These are phyloP conservation scores for Leccinum angustisporum DNA, from an alignment of 1,284 basidiomycete species.

Conservation along the genomic window DNA sequence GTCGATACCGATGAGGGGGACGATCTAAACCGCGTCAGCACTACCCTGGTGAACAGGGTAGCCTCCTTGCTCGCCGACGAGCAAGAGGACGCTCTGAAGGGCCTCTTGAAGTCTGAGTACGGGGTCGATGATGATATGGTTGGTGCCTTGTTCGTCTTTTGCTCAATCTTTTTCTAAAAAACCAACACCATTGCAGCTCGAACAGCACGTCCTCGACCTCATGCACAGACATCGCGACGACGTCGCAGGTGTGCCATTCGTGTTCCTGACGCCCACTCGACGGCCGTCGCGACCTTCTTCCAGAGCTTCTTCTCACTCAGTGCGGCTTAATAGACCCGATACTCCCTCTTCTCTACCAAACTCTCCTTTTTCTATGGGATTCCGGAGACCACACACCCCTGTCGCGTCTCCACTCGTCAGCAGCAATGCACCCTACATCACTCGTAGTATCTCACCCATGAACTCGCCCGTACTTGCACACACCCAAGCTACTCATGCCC, in stretches of 20 bases:
- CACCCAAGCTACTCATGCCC: conserved; percentile 46
- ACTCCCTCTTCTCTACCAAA: conserved; percentile 70
- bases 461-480: conserved; percentile 68
- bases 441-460: conserved; percentile 60
- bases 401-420: conserved; percentile 66
- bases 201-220: conserved; percentile 76
- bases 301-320: conserved; percentile 70
- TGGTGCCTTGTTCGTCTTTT: conserved; percentile 22
- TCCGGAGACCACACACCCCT: conserved; percentile 76
- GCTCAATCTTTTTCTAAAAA: conserved; percentile 8
- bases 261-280: conserved; percentile 75
- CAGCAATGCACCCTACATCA: conserved; percentile 56
- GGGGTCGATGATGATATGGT: conserved; percentile 78
- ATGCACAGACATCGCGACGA: conserved; percentile 88
- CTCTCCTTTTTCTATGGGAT: conserved; percentile 67
- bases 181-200: conserved; percentile 48
- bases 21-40: conserved; percentile 51
- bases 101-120: conserved; percentile 67
- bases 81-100: conserved; percentile 83
- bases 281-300: conserved; percentile 82
- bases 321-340: conserved; percentile 65
- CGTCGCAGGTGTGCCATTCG: conserved; percentile 75
- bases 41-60: conserved; percentile 64
- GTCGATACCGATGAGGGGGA: conserved; percentile 62
- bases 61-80: conserved; percentile 75